phyloP scores from a whole-genome alignment of 2,329 filamentous ascomycete genomes.

The Thermothelomyces thermophilus region DNA sequence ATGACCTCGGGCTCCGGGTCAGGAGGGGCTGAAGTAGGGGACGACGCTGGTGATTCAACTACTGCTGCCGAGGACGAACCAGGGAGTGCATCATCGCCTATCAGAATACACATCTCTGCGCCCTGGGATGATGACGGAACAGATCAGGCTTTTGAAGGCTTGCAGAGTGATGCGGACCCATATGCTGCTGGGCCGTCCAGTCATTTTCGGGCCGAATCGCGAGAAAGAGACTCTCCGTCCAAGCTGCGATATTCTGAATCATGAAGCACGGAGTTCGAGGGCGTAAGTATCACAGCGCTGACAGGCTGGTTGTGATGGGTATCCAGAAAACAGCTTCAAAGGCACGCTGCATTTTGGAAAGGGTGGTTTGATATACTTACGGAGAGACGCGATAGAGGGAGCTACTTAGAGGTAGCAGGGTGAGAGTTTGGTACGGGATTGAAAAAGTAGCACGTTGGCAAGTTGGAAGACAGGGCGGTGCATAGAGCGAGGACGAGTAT shows the following conservation, averaged over 20 bases:
- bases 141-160: not conserved
- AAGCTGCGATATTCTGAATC: conserved; percentile 5
- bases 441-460: not conserved
- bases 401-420: no score
- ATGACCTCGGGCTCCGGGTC: no score
- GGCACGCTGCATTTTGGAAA: not conserved
- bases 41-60: not conserved
- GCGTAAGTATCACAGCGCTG: no score
- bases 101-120: not conserved
- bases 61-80: not conserved
- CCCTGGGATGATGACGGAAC: not conserved
- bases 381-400: not conserved
- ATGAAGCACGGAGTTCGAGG: not conserved
- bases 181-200: not conserved
- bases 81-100: not conserved
- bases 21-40: not conserved
- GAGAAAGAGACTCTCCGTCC: not conserved
- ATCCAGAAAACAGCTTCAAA: not conserved
- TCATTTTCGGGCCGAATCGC: not conserved
- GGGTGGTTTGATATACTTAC: not conserved
- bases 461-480: not conserved
- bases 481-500: not conserved
- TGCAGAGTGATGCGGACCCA: conserved; percentile 7
- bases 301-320: not conserved
- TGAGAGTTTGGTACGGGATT: not conserved